Evolutionary conservation across 2,329 filamentous ascomycete species (phyloP).

Genomic region (Plectosphaerella cucumerina): DNA sequence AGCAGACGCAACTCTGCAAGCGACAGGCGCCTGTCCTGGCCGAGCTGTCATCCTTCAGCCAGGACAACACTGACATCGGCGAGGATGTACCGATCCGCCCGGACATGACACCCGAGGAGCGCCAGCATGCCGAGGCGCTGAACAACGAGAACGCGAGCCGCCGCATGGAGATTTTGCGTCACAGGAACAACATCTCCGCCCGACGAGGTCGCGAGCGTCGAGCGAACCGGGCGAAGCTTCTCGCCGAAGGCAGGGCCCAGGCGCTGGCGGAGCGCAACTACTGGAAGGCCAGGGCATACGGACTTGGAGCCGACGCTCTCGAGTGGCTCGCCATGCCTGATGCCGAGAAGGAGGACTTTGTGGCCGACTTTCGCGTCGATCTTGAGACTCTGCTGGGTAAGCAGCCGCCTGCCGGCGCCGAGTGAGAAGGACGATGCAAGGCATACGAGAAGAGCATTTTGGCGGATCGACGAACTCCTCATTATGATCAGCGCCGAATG

Average conservation of each 20-base stretch:
- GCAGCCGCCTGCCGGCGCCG: neutral
- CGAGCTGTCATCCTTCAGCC: neutral
- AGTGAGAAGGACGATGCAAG: too few species aligned
- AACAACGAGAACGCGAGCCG: neutral
- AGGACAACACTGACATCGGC: neutral
- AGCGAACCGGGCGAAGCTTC: neutral
- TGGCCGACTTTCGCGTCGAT: constrained; percentile 1
- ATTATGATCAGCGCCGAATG: too few species aligned
- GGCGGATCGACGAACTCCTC: too few species aligned
- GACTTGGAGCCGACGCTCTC: neutral
- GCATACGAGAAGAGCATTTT: neutral
- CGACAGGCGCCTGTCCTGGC: neutral
- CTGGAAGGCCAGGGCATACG: neutral
- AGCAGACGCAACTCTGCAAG: neutral
- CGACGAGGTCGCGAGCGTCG: neutral
- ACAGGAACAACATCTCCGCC: neutral
- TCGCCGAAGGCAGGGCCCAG: neutral
- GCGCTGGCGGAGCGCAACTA: constrained; percentile 1
- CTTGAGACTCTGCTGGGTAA: neutral
- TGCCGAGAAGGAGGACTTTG: neutral
- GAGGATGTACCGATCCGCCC: neutral
- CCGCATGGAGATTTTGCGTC: neutral
- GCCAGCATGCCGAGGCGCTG: neutral
- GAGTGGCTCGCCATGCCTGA: neutral
- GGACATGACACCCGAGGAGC: neutral